Base-by-base conservation (phyloP, 495 filamentous ascomycete genomes). In the Daldinia grandis region DNA sequence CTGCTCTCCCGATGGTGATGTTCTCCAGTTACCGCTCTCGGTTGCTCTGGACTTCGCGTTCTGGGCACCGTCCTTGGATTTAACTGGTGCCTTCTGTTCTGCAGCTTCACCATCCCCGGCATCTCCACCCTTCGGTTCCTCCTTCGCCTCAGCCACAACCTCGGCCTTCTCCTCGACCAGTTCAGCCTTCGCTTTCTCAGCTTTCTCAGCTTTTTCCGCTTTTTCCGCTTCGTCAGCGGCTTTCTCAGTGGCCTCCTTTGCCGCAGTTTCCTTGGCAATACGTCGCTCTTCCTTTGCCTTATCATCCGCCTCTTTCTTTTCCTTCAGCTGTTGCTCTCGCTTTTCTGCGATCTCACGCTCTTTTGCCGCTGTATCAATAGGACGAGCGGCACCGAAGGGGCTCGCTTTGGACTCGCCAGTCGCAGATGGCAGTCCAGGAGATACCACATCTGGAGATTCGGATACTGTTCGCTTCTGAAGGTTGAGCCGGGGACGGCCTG, bases 281-380 rank as follows among this genome's bases (percentile, higher is more conserved):
- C 82, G 83, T 77, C 87, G 89, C 60, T 95, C 93, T 64, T 91
- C 87, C 76, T 90, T 91, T 21, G 87, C 89, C 80, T 95, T 96
- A 50, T 97, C 93, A 4, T 97, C 95, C 0, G 88, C 88, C 59
- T 97, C 95, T 78, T 91, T 92, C 86, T 93, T 97, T 73, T 92
- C 90, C 67, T 89, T 90, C 54, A 92, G 28, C 3, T 88, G 86
- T 55, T 90, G 82, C 74, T 91, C 83, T 64, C 91, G 88, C 83
- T 91, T 94, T 82, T 97, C 94, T 76, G 94, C 95, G 30, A 98
- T 88, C 78, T 97, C 91, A 60, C 88, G 90, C 81, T 97, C 95
- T 53, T 91, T 87, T 8, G 93, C 86, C 19, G 92, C 92, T 54
- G 93, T 97, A 79, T 98, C 93, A 67, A 96, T 96, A 10, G 94